Base-by-base conservation (phyloP, 2,329 filamentous ascomycete genomes). In the Cladosporium sp. region DNA sequence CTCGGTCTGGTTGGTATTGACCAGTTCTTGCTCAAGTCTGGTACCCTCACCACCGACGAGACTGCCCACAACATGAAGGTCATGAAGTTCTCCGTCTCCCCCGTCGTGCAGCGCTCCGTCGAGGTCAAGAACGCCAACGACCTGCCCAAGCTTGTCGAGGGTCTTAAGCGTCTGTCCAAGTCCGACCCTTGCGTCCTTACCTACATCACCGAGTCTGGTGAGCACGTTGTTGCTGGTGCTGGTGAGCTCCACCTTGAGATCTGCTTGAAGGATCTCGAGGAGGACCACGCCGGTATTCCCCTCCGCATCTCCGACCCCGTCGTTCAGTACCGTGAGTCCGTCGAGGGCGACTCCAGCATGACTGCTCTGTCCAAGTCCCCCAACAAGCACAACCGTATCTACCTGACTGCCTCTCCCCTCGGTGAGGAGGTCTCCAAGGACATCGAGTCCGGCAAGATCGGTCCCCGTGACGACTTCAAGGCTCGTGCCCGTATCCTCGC, bases 371-470 rank as follows among this genome's bases (percentile, higher is more conserved):
- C 93, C 76, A 98, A 98, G 83, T 98, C 93, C 42, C 93, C 93
- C 79, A 98, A 98, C 88, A 98, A 98, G 89, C 93, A 98, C 87
- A 98, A 98, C 84, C 92, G 93, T 90, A 82, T 98, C 55, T 98
- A 97, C 82, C 85, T 98, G 77, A 83, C 82, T 74, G 93, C 93
- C 59, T 78, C 90, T 77, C 93, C 93, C 65, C 80, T 98, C 50
- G 83, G 83, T 39, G 93, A 98, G 82, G 93, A 97, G 65, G 85
- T 98, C 55, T 80, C 88, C 65, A 82, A 83, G 69, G 88, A 86
- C 68, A 98, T 98, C 60, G 93, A 98, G 80, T 61, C 70, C 50
- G 93, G 93, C 79, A 93, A 90, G 81, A 90, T 98, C 72, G 80
- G 76, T 69, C 88, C 93, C 61, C 89, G 92, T 82, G 93, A 98